Percentiles rank a stretch among this genome's conserved stretches.
Conservation (phyloP, 2,329 filamentous ascomycete genomes). For the Sarocladium oryzae region DNA sequence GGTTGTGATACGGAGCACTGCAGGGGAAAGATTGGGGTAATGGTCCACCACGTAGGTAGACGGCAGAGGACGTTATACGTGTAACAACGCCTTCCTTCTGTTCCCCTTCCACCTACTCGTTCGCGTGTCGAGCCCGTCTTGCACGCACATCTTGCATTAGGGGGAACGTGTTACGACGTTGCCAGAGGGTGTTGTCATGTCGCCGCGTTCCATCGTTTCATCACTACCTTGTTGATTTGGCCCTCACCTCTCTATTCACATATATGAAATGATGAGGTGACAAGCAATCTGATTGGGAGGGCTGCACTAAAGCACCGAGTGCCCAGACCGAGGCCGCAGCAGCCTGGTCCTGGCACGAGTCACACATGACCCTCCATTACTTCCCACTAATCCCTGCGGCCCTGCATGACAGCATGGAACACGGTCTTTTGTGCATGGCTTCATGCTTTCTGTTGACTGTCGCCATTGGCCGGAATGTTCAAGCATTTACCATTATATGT, state of each 20-base stretch:
- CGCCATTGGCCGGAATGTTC: no score
- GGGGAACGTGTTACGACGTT: conserved; percentile 5
- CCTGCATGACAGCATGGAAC: conserved; percentile 7
- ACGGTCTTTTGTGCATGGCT: neutral
- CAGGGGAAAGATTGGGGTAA: neutral
- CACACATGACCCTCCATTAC: conserved; percentile 8
- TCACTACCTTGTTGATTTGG: neutral
- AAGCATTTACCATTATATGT: no score
- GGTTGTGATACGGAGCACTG: neutral
- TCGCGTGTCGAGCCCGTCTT: neutral
- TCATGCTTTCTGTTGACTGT: neutral
- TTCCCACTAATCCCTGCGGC: conserved; percentile 8
- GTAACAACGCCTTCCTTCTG: neutral
- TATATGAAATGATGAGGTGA: neutral
- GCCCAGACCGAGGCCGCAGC: conserved; percentile 6
- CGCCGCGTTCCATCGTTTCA: conserved; percentile 5
- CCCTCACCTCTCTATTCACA: neutral
- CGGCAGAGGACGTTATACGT: no score
- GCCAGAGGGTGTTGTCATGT: neutral
- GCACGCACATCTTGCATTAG: conserved; percentile 6
- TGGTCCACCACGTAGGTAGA: no score
- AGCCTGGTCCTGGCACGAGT: neutral
- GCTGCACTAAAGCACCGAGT: neutral
- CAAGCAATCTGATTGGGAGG: conserved; percentile 8
- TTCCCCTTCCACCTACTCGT: neutral